Evolutionary conservation across 2,329 filamentous ascomycete genomes (phyloP), one percentile per base, ranked within the genome.

Genomic region (Chlorencoelia australis): DNA sequence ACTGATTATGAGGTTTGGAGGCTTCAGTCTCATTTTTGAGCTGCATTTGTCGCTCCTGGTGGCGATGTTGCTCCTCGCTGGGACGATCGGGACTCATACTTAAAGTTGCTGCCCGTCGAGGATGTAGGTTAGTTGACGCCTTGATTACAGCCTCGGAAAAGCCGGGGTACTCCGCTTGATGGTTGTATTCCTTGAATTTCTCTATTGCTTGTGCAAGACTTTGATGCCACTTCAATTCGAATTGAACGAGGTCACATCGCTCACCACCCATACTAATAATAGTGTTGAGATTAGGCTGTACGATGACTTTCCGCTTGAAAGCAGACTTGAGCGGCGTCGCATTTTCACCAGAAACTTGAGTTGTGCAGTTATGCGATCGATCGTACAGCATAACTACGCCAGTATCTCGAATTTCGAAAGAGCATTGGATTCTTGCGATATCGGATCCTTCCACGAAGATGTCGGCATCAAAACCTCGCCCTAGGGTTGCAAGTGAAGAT

Each of bases 211-310:
- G 4, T 22, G 14, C 18, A 33, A 32, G 30, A 42, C 20, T 13
- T 35, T 25, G 22, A 39, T 42, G 32, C 35, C 24, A 42, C 39
- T 34, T 7, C 14, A 30, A 30, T 20, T 39, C 26, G 32, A 42
- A 39, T 28, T 35, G 16, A 39, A 39, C 26, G 21, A 42, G 32
- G 14, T 30, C 14, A 4, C 28, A 11, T 7, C 28, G 28, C 16
- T 16, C 28, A 39, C 40, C 30, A 39, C 35, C 28, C 28, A 42
- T 42, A 39, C 40, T 28, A 20, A 42, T 35, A 32, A 39, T 36
- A 16, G 35, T 39, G 13, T 42, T 39, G 14, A 42, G 32, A 2
- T 20, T 27, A 11, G 38, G 2, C 21, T 36, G 18, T 4, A 42
- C 35, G 18, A 42, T n/a, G 11, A 42, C 32, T 39, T 26, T 16